Evolutionary conservation across 352 stramenopile genomes (phyloP), one percentile per base, ranked within the genome.

Genomic region (Aphanomyces euteiches): DNA sequence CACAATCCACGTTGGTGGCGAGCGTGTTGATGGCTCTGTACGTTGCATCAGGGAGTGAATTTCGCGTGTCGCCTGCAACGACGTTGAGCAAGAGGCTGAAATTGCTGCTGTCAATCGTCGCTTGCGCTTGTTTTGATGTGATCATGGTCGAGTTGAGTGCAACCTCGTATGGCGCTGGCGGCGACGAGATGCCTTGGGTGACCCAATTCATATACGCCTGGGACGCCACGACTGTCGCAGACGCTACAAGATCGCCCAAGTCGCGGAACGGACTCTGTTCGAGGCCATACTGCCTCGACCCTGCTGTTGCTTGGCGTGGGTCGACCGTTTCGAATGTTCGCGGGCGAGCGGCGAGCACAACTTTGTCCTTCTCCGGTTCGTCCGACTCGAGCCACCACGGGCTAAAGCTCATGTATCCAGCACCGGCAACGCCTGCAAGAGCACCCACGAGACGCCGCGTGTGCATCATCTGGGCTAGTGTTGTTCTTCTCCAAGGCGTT

Each of bases 251-350:
- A 60, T 83, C 89, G 38, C 81, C 84, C 43, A 92, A 66, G 48
- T 92, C 81, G 50, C 84, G 81, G 34, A 77, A 75, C 37, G 86
- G 72, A 75, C 84, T 92, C 75, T 92, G 84, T 54, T 90, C 81
- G 67, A 89, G 75, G 8, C 81, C 82, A 12, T 90, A 73, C 48
- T 86, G 82, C 48, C 84, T 76, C 72, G 41, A 37, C 28, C 19
- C 47, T 19, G 47, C 28, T 17, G 50, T n/a, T 61, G 54, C 7
- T 12, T 19, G 19, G 7, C 10, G 36, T 19, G 54, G 19, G 28
- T 10, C 7, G 19, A 37, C 54, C 34, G 19, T 37, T 19, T 61
- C 54, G 28, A 61, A 61, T 17, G 54, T 40, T 19, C 54, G 54
- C 17, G 15, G 36, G 36, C 54, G 54, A 38, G 50, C 50, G 13